Evolutionary conservation across 768 basidiomycete species (phyloP).

Genomic region (Lentinula boryana): DNA sequence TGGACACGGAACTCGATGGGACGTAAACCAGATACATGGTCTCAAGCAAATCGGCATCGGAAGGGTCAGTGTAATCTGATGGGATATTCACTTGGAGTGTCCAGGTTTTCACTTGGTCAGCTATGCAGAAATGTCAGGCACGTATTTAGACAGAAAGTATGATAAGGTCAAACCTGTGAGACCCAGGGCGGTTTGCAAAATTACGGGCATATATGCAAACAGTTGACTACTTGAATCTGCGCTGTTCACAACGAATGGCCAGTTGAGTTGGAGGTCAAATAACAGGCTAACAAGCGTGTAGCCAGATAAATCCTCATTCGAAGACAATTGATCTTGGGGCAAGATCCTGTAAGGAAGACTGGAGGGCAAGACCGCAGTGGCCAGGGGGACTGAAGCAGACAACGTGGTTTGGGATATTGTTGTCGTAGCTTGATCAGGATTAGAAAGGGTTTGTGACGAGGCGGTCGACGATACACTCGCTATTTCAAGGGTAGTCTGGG

Average conservation of each 20-base stretch:
- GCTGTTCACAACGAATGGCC: conserved; percentile 61
- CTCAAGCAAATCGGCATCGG: conserved; percentile 30
- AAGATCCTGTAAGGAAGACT: conserved; percentile 59
- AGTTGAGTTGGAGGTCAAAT: conserved; percentile 54
- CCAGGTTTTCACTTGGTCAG: conserved; percentile 29
- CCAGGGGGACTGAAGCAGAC: conserved; percentile 2
- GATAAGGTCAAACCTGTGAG: conserved; percentile 21
- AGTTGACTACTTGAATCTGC: conserved; percentile 65
- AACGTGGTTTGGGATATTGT: conserved; percentile 22
- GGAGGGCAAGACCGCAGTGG: conserved; percentile 41
- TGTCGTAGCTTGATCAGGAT: conserved; percentile 39
- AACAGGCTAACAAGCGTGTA: conserved; percentile 58
- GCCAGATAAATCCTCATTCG: conserved; percentile 21
- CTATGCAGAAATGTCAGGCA: conserved; percentile 12
- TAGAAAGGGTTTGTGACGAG: conserved; percentile 20
- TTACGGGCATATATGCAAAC: conserved; percentile 60
- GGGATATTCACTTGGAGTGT: conserved; percentile 26
- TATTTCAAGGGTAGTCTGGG: conserved; percentile 35
- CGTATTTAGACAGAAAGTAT: conserved; percentile 7
- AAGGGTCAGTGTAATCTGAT: conserved; percentile 27
- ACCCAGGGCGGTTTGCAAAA: conserved; percentile 26
- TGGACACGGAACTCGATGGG: conserved; percentile 32
- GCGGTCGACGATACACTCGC: conserved; percentile 26
- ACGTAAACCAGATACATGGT: conserved; percentile 53
- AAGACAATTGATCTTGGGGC: conserved; percentile 23